These are phyloP conservation scores for Panus rudis DNA, from an alignment of 768 basidiomycete species.

Conservation along the genomic window DNA sequence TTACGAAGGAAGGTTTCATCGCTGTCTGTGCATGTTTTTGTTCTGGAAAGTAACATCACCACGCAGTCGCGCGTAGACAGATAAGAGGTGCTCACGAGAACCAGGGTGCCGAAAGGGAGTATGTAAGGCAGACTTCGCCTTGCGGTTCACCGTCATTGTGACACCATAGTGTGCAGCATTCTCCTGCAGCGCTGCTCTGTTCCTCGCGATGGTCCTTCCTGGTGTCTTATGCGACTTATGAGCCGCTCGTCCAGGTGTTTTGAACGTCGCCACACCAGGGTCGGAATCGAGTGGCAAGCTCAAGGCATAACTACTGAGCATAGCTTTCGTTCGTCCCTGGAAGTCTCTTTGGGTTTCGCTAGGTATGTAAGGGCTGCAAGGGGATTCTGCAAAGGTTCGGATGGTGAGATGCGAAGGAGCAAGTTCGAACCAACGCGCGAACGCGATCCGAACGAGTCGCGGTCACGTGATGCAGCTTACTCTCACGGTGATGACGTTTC, in stretches of 20 bases:
- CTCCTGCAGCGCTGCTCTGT: conserved; percentile 36
- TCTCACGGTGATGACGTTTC: no score
- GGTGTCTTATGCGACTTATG: no score
- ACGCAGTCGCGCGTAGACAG: background rate
- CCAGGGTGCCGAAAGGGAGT: conserved; percentile 29
- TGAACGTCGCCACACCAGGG: conserved; percentile 7
- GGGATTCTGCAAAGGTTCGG: no score
- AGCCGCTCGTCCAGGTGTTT: conserved; percentile 14
- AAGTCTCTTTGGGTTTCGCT: no score
- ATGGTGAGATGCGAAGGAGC: no score
- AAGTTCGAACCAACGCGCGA: no score
- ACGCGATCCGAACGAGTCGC: no score
- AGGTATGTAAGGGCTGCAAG: no score
- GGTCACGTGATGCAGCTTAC: no score
- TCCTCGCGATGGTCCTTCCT: conserved; percentile 36
- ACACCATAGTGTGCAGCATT: conserved; percentile 35
- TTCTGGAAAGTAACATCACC: background rate
- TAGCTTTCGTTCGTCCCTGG: no score
- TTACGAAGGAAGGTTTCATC: conserved; percentile 17
- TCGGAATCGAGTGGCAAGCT: no score
- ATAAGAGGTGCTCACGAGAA: conserved; percentile 22
- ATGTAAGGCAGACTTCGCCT: conserved; percentile 27
- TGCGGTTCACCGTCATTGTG: conserved; percentile 36
- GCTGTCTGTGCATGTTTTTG: conserved; percentile 9
- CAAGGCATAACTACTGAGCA: no score